Percentiles rank a stretch among this genome's conserved stretches.
Evolutionary conservation across 805 yeast species (phyloP).

Genomic region (Yarrowia sp.): DNA sequence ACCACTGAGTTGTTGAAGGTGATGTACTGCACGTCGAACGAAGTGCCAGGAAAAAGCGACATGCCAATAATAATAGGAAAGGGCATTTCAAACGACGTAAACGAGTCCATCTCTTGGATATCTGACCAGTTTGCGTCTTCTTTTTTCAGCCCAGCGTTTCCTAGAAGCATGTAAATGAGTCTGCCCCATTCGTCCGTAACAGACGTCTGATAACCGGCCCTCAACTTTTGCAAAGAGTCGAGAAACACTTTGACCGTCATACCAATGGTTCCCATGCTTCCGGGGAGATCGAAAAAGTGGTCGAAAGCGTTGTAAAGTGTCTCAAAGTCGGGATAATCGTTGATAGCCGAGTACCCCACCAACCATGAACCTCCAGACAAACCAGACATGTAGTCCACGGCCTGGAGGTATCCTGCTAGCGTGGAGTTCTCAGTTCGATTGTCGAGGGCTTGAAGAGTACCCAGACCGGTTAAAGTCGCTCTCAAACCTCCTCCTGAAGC

Average conservation of each 20-base stretch:
- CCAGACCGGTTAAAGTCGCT: conserved; percentile 84
- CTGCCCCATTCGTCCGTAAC: conserved; percentile 82
- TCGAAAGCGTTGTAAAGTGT: not conserved
- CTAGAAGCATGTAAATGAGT: conserved; percentile 66
- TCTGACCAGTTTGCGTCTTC: conserved; percentile 48
- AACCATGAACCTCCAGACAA: conserved; percentile 85
- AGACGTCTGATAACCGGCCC: conserved; percentile 68
- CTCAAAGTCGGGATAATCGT: conserved; percentile 39
- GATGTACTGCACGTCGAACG: not conserved
- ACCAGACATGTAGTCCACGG: conserved; percentile 68
- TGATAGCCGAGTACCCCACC: conserved; percentile 58
- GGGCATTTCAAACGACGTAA: conserved; percentile 61
- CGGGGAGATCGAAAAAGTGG: not conserved
- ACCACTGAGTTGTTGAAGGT: not conserved
- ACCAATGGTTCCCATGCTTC: conserved; percentile 27
- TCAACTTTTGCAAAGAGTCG: conserved; percentile 50
- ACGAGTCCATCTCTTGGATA: conserved; percentile 58
- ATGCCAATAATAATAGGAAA: conserved; percentile 60
- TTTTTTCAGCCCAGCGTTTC: conserved; percentile 51
- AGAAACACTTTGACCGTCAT: conserved; percentile 49
- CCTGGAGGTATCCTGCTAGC: conserved; percentile 58
- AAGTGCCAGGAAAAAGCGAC: not conserved
- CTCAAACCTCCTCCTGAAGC: conserved; percentile 82
- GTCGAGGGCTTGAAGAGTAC: conserved; percentile 75
- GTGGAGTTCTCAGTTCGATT: conserved; percentile 57